phyloP scores from a whole-genome alignment of 805 yeast species.

The Pichia occidentalis region DNA sequence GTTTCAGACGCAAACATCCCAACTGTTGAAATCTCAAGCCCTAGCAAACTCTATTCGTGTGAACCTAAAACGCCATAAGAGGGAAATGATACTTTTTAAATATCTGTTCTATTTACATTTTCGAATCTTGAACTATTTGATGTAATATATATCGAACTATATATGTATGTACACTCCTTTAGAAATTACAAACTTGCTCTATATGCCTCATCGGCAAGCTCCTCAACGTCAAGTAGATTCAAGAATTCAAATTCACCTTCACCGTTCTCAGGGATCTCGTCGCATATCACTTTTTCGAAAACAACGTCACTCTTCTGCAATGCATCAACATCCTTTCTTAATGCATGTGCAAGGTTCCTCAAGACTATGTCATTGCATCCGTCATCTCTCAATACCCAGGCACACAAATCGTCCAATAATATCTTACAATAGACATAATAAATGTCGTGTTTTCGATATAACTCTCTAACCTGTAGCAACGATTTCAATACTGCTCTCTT shows the following conservation, averaged over 20 bases:
- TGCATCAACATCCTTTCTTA: conserved; percentile 37
- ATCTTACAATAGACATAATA: conserved; percentile 79
- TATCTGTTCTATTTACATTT: neutral
- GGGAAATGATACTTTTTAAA: neutral
- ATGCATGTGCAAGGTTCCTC: conserved; percentile 60
- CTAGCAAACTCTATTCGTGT: neutral
- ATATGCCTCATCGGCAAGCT: conserved; percentile 47
- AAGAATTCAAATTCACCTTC: conserved; percentile 37
- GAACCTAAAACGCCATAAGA: conserved; percentile 9
- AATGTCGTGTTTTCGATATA: conserved; percentile 76
- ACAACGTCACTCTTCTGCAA: conserved; percentile 42
- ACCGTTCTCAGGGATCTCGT: conserved; percentile 28
- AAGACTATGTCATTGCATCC: conserved; percentile 51
- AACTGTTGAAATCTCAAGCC: neutral
- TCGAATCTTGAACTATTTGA: neutral
- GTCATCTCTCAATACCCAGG: conserved; percentile 61
- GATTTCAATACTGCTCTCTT: conserved; percentile 55
- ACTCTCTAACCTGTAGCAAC: conserved; percentile 56
- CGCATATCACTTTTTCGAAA: conserved; percentile 43
- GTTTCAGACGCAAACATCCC: neutral
- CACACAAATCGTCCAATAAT: conserved; percentile 66
- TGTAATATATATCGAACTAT: neutral
- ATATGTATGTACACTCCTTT: neutral
- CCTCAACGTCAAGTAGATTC: conserved; percentile 50
- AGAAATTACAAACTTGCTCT: neutral